Percentiles rank a stretch among this genome's conserved stretches.
Conservation (phyloP, 2,329 filamentous ascomycete genomes). For the Penicillium nordicum region DNA sequence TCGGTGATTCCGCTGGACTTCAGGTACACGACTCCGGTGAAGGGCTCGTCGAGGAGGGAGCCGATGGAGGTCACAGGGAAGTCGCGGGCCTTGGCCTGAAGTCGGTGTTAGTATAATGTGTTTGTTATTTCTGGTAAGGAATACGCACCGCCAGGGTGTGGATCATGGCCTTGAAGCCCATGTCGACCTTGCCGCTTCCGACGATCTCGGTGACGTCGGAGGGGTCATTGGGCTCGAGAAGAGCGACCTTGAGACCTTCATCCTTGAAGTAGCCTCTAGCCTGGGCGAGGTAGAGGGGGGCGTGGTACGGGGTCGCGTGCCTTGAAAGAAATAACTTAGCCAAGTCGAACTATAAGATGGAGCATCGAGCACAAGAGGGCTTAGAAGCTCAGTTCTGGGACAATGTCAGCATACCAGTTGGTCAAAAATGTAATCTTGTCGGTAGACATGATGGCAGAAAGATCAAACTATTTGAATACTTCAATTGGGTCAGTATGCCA, state of each 20-base stretch:
- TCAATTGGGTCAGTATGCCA: slow-evolving; percentile 31
- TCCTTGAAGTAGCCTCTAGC: slow-evolving; percentile 71
- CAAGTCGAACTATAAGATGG: slow-evolving; percentile 5
- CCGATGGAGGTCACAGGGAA: slow-evolving; percentile 72
- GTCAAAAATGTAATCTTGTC: slow-evolving; percentile 83
- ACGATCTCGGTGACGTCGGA: slow-evolving; percentile 82
- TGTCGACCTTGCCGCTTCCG: slow-evolving; percentile 69
- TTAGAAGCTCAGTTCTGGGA: neutral
- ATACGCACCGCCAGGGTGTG: slow-evolving; percentile 66
- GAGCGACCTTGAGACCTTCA: slow-evolving; percentile 71
- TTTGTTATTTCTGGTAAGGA: neutral
- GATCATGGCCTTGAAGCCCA: slow-evolving; percentile 82
- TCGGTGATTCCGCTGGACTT: slow-evolving; percentile 70
- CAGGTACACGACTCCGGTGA: slow-evolving; percentile 74
- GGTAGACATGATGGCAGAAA: slow-evolving; percentile 63
- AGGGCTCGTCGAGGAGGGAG: slow-evolving; percentile 73
- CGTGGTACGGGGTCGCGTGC: slow-evolving; percentile 79
- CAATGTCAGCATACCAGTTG: slow-evolving; percentile 63
- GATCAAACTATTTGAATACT: slow-evolving; percentile 27
- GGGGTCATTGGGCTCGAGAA: slow-evolving; percentile 75
- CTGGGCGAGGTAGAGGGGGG: slow-evolving; percentile 72
- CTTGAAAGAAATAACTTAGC: slow-evolving; percentile 46
- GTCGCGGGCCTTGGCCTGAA: slow-evolving; percentile 67
- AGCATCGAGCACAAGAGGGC: neutral
- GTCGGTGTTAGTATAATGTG: slow-evolving; percentile 4